These are phyloP conservation scores for Podospora pseudopauciseta DNA, from an alignment of 495 filamentous ascomycete species.

Conservation along the genomic window DNA sequence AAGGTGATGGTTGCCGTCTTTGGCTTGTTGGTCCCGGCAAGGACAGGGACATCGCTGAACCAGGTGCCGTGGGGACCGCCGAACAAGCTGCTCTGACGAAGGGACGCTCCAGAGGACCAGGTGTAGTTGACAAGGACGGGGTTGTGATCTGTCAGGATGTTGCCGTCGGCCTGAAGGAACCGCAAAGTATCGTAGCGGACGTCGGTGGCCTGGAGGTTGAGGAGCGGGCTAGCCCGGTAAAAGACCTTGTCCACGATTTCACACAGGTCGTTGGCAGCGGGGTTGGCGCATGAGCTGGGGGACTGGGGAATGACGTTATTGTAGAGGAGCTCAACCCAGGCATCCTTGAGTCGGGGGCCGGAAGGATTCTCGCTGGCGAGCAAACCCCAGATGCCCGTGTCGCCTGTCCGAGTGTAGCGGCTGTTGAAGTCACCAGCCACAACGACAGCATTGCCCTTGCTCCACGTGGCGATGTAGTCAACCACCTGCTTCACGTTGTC, in stretches of 20 bases:
- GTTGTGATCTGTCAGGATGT: conserved; percentile 59
- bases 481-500: conserved; percentile 55
- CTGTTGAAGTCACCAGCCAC: conserved; percentile 59
- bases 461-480: conserved; percentile 50
- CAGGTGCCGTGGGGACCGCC: conserved; percentile 53
- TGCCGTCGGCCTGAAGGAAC: conserved; percentile 52
- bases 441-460: conserved; percentile 55
- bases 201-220: conserved; percentile 40
- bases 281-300: conserved; percentile 49
- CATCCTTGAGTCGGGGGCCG: conserved; percentile 40
- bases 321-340: conserved; percentile 50
- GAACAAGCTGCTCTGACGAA: conserved; percentile 47
- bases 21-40: conserved; percentile 34
- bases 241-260: conserved; percentile 64
- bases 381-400: conserved; percentile 43
- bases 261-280: conserved; percentile 46
- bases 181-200: conserved; percentile 48
- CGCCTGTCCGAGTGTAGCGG: conserved; percentile 51
- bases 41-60: conserved; percentile 51
- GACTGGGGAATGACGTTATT: conserved; percentile 43
- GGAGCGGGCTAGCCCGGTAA: conserved; percentile 48
- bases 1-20: conserved; percentile 42
- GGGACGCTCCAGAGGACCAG: conserved; percentile 41
- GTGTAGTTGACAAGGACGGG: conserved; percentile 53
- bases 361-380: conserved; percentile 38